Percentiles rank a stretch among this genome's conserved stretches.
These are phyloP conservation scores for Kuraishia piskuri DNA, from an alignment of 805 yeast genomes.

Conservation along the genomic window DNA sequence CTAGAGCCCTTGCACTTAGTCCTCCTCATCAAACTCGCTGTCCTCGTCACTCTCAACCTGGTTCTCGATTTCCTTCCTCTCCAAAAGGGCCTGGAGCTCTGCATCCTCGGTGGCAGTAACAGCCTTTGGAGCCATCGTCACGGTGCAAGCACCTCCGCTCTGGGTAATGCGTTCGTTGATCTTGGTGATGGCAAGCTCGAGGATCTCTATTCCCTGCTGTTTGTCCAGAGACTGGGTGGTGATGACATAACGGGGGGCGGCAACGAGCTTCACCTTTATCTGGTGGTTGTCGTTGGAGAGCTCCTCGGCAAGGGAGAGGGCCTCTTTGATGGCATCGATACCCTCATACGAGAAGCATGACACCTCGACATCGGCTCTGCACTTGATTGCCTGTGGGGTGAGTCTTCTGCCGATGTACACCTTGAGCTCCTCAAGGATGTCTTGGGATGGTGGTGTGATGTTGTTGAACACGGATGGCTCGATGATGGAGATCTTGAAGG, in stretches of 20 bases:
- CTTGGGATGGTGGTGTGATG: conserved; percentile 61
- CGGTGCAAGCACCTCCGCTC: conserved; percentile 80
- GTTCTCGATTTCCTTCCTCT: conserved; percentile 85
- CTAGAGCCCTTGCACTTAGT: not conserved
- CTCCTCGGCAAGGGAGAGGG: conserved; percentile 80
- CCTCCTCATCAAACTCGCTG: conserved; percentile 20
- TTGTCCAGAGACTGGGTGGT: conserved; percentile 92
- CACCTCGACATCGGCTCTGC: conserved; percentile 97
- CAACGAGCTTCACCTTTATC: conserved; percentile 89
- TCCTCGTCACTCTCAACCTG: conserved; percentile 76
- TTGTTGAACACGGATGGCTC: conserved; percentile 84
- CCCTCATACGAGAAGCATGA: conserved; percentile 97
- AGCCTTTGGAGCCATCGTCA: conserved; percentile 98
- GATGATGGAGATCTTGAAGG: conserved; percentile 92
- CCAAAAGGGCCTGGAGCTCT: conserved; percentile 91
- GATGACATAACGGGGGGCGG: conserved; percentile 93
- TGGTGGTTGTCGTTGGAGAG: conserved; percentile 78
- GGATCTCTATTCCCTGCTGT: conserved; percentile 72
- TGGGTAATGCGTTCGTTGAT: conserved; percentile 62
- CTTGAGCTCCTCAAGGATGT: conserved; percentile 75
- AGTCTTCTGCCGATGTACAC: conserved; percentile 84
- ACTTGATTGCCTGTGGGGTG: conserved; percentile 96
- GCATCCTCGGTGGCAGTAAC: conserved; percentile 98
- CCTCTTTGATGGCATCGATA: conserved; percentile 90
- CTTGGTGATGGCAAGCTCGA: conserved; percentile 72